Conservation (phyloP, 2,329 filamentous ascomycete genomes). For the Lecanicillium sp. region DNA sequence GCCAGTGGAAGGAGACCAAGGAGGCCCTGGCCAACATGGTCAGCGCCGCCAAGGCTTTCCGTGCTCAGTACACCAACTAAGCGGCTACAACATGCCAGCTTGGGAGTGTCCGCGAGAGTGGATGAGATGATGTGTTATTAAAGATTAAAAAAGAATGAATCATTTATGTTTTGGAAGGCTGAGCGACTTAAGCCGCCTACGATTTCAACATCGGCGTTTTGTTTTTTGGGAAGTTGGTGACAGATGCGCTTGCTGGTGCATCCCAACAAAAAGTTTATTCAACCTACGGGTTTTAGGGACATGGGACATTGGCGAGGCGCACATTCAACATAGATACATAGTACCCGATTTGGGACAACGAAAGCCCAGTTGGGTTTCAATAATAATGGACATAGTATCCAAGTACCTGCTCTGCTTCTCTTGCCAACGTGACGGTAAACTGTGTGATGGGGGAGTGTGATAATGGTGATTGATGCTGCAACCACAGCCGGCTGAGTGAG, state of each 20-base stretch:
- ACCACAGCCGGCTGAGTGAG: too few relatives aligned
- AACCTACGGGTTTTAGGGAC: constrained; percentile 14
- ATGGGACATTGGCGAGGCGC: constrained; percentile 14
- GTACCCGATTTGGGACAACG: constrained; percentile 15
- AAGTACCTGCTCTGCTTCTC: too few relatives aligned
- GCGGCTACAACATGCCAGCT: constrained; percentile 17
- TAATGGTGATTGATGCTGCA: too few relatives aligned
- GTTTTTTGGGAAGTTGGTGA: constrained; percentile 37
- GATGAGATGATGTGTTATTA: constrained; percentile 13
- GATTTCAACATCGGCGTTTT: constrained; percentile 57
- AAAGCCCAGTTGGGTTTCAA: constrained; percentile 8
- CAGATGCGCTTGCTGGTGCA: constrained; percentile 29
- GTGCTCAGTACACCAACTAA: constrained; percentile 74
- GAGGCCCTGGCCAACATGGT: constrained; percentile 94
- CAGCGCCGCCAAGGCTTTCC: constrained; percentile 95
- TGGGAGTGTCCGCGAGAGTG: neutral
- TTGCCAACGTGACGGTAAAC: too few relatives aligned
- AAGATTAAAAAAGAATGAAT: constrained; percentile 23
- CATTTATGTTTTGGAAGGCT: constrained; percentile 26
- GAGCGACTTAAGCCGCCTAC: constrained; percentile 36
- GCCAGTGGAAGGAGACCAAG: constrained; percentile 98
- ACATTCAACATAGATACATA: constrained; percentile 16
- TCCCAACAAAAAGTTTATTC: constrained; percentile 25
- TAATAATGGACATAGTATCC: constrained; percentile 10
- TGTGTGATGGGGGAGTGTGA: too few relatives aligned